phyloP scores from a whole-genome alignment of 2,329 filamentous ascomycete species.

The Talaromyces sp. region DNA sequence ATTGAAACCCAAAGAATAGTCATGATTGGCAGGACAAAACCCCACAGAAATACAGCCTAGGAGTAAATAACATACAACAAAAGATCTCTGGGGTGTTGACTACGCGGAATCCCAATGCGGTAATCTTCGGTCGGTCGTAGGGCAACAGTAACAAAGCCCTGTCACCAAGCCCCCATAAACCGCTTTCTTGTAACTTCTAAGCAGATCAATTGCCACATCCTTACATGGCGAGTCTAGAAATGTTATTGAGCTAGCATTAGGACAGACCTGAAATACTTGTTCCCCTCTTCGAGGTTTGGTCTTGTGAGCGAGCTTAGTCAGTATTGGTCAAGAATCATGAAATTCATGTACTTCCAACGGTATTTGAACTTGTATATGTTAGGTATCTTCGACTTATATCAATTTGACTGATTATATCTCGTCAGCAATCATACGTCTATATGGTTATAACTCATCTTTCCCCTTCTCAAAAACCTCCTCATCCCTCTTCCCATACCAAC shows the following conservation, averaged over 20 bases:
- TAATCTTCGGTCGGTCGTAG: background rate
- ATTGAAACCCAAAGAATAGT: background rate
- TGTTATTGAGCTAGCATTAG: background rate
- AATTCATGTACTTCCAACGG: background rate
- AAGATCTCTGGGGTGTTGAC: background rate
- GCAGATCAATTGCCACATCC: background rate
- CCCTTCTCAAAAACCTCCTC: slow-evolving; percentile 19
- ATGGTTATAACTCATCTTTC: slow-evolving; percentile 29
- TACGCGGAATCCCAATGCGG: background rate
- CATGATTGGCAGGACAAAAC: background rate
- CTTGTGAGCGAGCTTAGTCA: background rate
- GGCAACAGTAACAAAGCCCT: background rate
- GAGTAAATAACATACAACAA: background rate
- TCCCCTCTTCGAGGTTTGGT: background rate
- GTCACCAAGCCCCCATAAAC: background rate
- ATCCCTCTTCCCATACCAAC: slow-evolving; percentile 41
- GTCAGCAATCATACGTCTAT: background rate
- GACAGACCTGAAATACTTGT: background rate
- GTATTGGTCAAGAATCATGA: background rate
- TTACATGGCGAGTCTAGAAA: background rate
- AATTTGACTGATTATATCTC: background rate
- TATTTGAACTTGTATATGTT: background rate
- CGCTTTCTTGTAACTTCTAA: background rate
- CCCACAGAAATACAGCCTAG: too few species aligned
- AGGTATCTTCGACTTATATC: background rate